Evolutionary conservation across 495 filamentous ascomycete species (phyloP), one percentile per base, ranked within the genome.

Genomic region (Daldinia concentrica): DNA sequence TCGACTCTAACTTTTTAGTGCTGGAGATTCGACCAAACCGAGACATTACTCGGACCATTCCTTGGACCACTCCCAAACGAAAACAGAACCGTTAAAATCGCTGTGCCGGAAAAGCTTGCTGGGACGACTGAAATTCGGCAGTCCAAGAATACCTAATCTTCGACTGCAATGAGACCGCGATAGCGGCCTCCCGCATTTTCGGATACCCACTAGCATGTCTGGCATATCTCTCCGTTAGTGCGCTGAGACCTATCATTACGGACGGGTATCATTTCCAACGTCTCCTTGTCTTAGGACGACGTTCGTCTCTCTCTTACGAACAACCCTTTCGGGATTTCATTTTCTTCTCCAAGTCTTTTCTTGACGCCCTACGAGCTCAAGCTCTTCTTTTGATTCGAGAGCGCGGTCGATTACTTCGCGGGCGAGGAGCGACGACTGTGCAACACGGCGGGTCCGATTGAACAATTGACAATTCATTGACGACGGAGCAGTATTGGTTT

Each of bases 391-490:
- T 48, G 15, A 39, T 68, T 73, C 69, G 68, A 69, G 34, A 72
- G 77, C 81, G 79, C 78, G 79, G 83, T 86, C 84, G 83, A 80
- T 63, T 74, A 77, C 82, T 82, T 84, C 85, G 85, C 85, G 73
- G 85, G 85, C 84, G 84, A 85, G 81, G 77, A 74, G 76, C 80
- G 81, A 81, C 82, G 82, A 82, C 81, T 82, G 77, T 81, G 82
- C 77, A 73, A 55, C 45, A 81, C 82, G 80, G 78, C 79, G 51
- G 81, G 82, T 68, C 79, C 78, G 77, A 41, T 67, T 77, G 68
- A 52, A 65, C 70, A 69, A 79, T 45, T 71, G 43, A 74, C 59
- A 34, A 76, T 79, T 75, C 74, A 78, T 66, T 77, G 71, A 76
- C 74, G 75, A 73, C 74, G 60, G 59, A 72, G 34, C 52, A 12